Conservation (phyloP, 208 protist species). For the Spongospora subterranea region DNA sequence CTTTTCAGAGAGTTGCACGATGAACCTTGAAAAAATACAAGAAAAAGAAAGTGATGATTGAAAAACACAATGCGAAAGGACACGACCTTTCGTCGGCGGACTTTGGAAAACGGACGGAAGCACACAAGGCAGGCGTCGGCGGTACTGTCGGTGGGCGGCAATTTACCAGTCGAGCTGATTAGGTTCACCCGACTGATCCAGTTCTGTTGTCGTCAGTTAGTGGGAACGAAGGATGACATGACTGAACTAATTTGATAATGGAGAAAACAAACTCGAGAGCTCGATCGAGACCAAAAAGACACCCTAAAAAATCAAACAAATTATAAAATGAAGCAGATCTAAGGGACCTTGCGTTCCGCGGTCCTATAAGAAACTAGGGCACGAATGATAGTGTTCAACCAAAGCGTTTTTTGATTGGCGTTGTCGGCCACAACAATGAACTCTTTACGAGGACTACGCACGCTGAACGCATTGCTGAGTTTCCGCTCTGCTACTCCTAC, state of each 20-base stretch:
- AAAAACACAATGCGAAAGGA: not conserved
- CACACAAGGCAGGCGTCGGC: constrained; percentile 5
- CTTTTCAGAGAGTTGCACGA: too few relatives aligned
- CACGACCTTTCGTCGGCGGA: constrained; percentile 28
- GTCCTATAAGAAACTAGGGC: constrained; percentile 8
- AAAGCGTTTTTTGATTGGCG: not conserved
- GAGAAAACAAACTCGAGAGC: too few relatives aligned
- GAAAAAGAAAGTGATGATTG: not conserved
- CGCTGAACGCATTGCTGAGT: not conserved
- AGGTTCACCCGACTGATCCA: not conserved
- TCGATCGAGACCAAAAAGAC: too few relatives aligned
- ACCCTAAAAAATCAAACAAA: not conserved
- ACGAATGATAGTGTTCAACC: constrained; percentile 43
- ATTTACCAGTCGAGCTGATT: not conserved
- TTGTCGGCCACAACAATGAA: constrained; percentile 37
- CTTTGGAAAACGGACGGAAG: constrained; percentile 39
- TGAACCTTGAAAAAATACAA: not conserved
- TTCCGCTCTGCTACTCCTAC: not conserved
- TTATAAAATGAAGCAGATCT: not conserved
- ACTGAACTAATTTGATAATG: too few relatives aligned
- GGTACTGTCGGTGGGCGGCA: not conserved
- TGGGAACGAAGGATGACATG: too few relatives aligned
- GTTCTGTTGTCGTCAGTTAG: too few relatives aligned
- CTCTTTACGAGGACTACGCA: constrained; percentile 13
- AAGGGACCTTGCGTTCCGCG: constrained; percentile 14